Evolutionary conservation across 2,329 filamentous ascomycete genomes (phyloP).

Genomic region (Fusarium fujikuroi): DNA sequence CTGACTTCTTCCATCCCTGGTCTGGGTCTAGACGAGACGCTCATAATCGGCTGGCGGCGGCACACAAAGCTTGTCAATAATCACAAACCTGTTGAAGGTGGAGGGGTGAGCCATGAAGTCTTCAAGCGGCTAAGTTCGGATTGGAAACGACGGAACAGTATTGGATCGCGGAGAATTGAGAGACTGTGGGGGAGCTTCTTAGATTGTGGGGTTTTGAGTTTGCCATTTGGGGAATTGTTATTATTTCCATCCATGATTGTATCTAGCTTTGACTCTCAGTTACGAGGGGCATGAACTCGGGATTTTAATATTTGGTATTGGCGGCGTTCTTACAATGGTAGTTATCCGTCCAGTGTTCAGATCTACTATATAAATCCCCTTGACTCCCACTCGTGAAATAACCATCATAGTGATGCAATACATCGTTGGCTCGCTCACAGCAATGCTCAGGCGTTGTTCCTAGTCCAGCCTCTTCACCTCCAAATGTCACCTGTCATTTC

Average conservation of each 20-base stretch:
- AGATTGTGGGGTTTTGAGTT: conserved; percentile 30
- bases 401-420: conserved; percentile 10
- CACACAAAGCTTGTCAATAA: conserved; percentile 42
- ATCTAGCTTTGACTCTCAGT: not conserved
- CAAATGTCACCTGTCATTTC: conserved; percentile 37
- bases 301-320: not conserved
- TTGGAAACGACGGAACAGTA: conserved; percentile 45
- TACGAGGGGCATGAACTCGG: not conserved
- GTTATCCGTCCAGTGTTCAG: not conserved
- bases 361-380: not conserved
- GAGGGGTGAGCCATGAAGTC: conserved; percentile 15
- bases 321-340: not conserved
- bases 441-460: conserved; percentile 8
- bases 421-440: conserved; percentile 14
- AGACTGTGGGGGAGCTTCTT: conserved; percentile 23
- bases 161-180: conserved; percentile 32
- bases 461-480: conserved; percentile 24
- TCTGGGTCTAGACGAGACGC: conserved; percentile 16
- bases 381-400: not conserved
- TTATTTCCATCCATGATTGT: not conserved
- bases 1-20: conserved; percentile 22
- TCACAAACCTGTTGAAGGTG: conserved; percentile 15
- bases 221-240: conserved; percentile 9
- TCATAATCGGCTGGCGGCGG: conserved; percentile 45
- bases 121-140: conserved; percentile 46